phyloP scores from a whole-genome alignment of 805 yeast species.

The Wickerhamomyces chambardii region DNA sequence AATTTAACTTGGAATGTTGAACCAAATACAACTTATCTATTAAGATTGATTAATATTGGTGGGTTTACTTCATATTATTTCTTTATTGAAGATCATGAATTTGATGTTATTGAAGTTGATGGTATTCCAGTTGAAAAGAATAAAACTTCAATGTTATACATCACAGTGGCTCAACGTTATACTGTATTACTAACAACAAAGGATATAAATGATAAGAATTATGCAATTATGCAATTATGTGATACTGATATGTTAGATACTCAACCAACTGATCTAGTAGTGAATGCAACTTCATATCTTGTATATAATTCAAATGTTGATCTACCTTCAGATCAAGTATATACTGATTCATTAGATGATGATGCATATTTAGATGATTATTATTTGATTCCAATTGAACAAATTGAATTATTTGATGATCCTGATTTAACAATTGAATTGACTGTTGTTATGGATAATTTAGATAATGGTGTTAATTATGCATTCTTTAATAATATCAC shows the following conservation, averaged over 20 bases:
- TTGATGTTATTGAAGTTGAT: conserved; percentile 86
- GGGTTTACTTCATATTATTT: conserved; percentile 88
- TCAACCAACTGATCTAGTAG: conserved; percentile 50
- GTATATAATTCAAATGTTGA: conserved; percentile 39
- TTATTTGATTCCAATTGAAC: conserved; percentile 55
- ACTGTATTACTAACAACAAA: conserved; percentile 72
- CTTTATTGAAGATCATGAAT: conserved; percentile 80
- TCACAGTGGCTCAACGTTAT: conserved; percentile 91
- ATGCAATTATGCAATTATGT: conserved; percentile 72
- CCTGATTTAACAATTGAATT: conserved; percentile 65
- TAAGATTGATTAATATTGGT: conserved; percentile 80
- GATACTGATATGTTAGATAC: conserved; percentile 81
- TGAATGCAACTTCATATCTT: conserved; percentile 72
- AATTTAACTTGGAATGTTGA: conserved; percentile 70
- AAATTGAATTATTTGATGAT: conserved; percentile 46
- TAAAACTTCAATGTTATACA: conserved; percentile 60
- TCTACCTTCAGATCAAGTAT: conserved; percentile 26
- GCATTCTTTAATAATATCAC: conserved; percentile 94
- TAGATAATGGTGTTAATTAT: conserved; percentile 82
- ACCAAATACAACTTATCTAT: conserved; percentile 78
- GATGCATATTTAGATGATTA: conserved; percentile 67
- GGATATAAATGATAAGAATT: conserved; percentile 52
- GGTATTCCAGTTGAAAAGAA: conserved; percentile 79
- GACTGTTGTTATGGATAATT: conserved; percentile 75
- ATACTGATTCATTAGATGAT: conserved; percentile 38